These are phyloP conservation scores for Colletotrichum musae DNA, from an alignment of 2,329 filamentous ascomycete genomes.

Conservation along the genomic window DNA sequence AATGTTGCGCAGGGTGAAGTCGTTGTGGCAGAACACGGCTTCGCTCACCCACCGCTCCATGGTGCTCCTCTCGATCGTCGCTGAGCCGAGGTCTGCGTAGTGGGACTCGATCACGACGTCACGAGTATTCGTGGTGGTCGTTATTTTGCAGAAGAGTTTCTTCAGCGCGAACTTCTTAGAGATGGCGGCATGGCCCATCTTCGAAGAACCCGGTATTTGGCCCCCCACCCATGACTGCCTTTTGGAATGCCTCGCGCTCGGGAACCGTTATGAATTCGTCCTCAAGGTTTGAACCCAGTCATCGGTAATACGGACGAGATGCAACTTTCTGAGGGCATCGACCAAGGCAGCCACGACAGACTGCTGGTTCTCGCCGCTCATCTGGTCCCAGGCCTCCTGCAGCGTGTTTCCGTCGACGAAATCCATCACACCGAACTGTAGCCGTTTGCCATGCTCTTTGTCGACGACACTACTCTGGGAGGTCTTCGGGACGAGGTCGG, in stretches of 20 bases:
- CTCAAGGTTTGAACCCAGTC: neutral
- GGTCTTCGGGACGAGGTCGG: neutral
- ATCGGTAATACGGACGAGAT: neutral
- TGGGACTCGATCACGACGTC: neutral
- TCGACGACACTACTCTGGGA: neutral
- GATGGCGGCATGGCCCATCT: neutral
- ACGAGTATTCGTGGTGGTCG: neutral
- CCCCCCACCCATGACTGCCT: slow-evolving; percentile 7
- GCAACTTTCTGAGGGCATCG: neutral
- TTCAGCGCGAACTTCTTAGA: neutral
- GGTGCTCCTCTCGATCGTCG: neutral
- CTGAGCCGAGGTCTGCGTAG: neutral
- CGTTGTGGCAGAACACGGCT: slow-evolving; percentile 24
- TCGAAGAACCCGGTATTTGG: neutral
- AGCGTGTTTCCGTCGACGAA: neutral
- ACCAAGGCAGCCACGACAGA: slow-evolving; percentile 4
- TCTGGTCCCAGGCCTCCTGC: slow-evolving; percentile 6
- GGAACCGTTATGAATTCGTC: neutral
- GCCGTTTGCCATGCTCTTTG: slow-evolving; percentile 6
- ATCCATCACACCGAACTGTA: slow-evolving; percentile 7
- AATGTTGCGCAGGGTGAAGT: slow-evolving; percentile 24
- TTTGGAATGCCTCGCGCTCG: neutral
- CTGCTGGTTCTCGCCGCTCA: slow-evolving; percentile 2
- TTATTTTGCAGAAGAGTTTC: neutral
- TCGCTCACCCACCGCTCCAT: slow-evolving; percentile 2